Evolutionary conservation across 2,329 filamentous ascomycete species (phyloP).

Genomic region (Aureobasidium sp.): DNA sequence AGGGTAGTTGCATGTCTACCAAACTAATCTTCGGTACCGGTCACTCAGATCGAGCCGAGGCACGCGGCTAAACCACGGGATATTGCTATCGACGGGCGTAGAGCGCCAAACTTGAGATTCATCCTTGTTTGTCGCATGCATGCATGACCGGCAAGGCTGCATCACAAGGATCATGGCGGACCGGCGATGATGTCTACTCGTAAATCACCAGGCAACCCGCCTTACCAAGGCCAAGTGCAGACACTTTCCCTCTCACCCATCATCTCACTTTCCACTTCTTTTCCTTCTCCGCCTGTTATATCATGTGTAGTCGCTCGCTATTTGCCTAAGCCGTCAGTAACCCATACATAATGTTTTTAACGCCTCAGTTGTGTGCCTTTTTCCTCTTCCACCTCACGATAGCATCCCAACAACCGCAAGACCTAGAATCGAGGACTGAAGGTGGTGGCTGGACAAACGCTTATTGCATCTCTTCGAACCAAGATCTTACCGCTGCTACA

Average conservation of each 20-base stretch:
- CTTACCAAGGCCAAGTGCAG: slow-evolving; percentile 1
- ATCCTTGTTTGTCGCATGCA: slow-evolving; percentile 4
- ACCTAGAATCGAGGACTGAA: not conserved
- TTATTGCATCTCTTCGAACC: not conserved
- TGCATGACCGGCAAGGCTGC: slow-evolving; percentile 8
- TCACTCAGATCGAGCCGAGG: not conserved
- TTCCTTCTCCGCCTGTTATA: not conserved
- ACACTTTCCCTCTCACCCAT: not conserved
- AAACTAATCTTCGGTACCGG: not conserved
- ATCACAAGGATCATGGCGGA: not conserved
- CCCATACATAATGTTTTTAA: not conserved
- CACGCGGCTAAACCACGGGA: not conserved
- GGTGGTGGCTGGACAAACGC: not conserved
- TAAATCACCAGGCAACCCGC: not conserved
- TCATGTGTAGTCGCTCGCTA: not conserved
- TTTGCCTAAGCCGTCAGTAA: not conserved
- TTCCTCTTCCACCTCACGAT: too few species aligned
- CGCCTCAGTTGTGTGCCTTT: not conserved
- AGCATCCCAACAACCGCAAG: not conserved
- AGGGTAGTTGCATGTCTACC: not conserved
- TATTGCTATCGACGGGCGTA: not conserved
- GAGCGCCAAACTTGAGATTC: not conserved
- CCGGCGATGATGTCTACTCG: not conserved
- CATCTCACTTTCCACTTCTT: not conserved
- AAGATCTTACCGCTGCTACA: slow-evolving; percentile 28